These are phyloP conservation scores for Fusarium papillatum DNA, from an alignment of 2,329 filamentous ascomycete species.

Conservation along the genomic window DNA sequence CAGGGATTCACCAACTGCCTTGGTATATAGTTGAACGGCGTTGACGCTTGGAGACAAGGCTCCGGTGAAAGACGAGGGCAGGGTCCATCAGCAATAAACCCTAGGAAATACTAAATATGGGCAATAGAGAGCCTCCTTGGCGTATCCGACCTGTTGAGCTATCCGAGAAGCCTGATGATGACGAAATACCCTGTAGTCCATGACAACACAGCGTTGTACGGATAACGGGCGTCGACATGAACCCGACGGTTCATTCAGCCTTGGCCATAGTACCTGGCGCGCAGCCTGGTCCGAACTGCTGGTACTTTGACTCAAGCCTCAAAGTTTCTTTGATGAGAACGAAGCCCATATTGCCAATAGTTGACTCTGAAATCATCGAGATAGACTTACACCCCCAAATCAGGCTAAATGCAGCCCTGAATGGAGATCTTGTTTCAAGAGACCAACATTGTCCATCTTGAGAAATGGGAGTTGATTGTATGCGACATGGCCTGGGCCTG, in stretches of 20 bases:
- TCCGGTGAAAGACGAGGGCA: neutral
- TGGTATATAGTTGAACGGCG: neutral
- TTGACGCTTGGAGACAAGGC: neutral
- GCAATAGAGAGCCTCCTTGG: neutral
- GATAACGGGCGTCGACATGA: slow-evolving; percentile 11
- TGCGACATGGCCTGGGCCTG: neutral
- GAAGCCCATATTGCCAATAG: neutral
- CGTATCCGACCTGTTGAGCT: neutral
- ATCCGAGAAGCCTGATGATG: neutral
- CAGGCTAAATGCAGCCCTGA: neutral
- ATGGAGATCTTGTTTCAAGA: slow-evolving; percentile 21
- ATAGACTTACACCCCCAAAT: slow-evolving; percentile 8
- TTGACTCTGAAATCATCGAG: neutral
- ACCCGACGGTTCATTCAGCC: slow-evolving; percentile 1
- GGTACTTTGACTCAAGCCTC: slow-evolving; percentile 6
- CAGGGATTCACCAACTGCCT: neutral
- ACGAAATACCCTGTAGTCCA: slow-evolving; percentile 3
- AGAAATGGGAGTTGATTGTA: slow-evolving; percentile 1
- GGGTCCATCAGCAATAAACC: neutral
- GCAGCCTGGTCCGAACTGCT: slow-evolving; percentile 11
- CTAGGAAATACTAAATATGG: neutral
- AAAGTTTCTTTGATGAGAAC: slow-evolving; percentile 1
- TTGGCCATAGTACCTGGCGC: slow-evolving; percentile 3
- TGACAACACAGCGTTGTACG: neutral
- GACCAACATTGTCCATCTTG: slow-evolving; percentile 16